phyloP scores from a whole-genome alignment of 2,329 filamentous ascomycete genomes.

The Hypoxylon sp. region DNA sequence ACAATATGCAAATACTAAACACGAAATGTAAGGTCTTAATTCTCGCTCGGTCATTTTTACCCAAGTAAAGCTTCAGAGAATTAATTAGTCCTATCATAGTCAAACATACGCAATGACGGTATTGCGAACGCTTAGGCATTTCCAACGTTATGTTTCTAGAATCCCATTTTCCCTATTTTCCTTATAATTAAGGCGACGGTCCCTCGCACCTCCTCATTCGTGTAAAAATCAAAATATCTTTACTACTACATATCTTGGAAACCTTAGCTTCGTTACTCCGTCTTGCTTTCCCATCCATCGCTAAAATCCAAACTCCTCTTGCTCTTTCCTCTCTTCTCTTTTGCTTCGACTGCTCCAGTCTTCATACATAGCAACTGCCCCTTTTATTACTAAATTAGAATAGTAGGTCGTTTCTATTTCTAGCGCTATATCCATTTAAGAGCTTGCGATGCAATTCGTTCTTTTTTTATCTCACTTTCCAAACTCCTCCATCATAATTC shows the following conservation, averaged over 20 bases:
- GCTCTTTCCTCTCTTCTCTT: not conserved
- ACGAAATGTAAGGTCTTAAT: too few relatives aligned
- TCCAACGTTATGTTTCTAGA: too few relatives aligned
- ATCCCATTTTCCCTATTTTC: not conserved
- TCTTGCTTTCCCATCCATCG: slow-evolving; percentile 3
- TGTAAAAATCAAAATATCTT: not conserved
- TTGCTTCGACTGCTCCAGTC: not conserved
- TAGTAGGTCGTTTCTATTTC: too few relatives aligned
- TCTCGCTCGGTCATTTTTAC: too few relatives aligned
- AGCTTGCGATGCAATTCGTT: too few relatives aligned
- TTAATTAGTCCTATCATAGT: slow-evolving; percentile 7
- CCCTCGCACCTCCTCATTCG: slow-evolving; percentile 4
- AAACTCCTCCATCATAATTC: too few relatives aligned
- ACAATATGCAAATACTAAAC: too few relatives aligned
- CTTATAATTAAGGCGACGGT: slow-evolving; percentile 15
- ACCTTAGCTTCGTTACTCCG: slow-evolving; percentile 3
- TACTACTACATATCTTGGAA: not conserved
- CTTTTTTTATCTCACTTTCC: too few relatives aligned
- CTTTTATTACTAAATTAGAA: too few relatives aligned
- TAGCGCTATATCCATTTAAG: too few relatives aligned
- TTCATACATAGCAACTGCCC: not conserved
- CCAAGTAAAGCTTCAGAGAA: slow-evolving; percentile 5
- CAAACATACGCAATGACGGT: slow-evolving; percentile 11
- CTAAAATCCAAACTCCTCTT: too few relatives aligned
- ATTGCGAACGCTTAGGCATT: not conserved